Evolutionary conservation across 2,329 filamentous ascomycete species (phyloP), one percentile per base, ranked within the genome.

Genomic region (Xylariaceae sp.): DNA sequence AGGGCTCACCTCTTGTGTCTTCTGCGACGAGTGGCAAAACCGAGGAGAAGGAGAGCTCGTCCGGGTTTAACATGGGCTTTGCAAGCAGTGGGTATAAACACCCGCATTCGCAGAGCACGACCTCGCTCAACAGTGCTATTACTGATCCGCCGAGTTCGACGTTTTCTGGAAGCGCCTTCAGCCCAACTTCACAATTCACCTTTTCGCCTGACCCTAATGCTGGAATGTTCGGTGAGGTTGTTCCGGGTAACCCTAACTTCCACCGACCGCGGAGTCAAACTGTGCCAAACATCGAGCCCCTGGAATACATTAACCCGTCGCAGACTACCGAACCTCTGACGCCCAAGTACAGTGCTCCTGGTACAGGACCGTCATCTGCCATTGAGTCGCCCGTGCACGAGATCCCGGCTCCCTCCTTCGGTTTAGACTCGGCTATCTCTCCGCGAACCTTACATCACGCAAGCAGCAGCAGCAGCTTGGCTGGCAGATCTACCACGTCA

Each of bases 191-290:
- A 1, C 85, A 89, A 0, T 89, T 93, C 68, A 78, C 76, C 49
- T 91, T 94, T 69, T 89, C 88, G 0, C 88, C 91, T 1, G 87
- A 94, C 60, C 81, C 85, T 10, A 85, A 85, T 53, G 79, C 81
- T 3, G 87, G 86, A 47, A 82, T 84, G 1, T 94, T 92, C 67
- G 64, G 72, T 35, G 77, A 80, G 33, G 70, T 72, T 24, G 67
- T 70, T 4, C 66, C 67, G 4, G 74, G 68, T 26, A 67, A 66
- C 51, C 74, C 77, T 47, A 84, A 83, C 64, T 85, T 87, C 60
- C 87, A 88, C 64, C 82, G 91, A 50, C 90, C 89, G n/a, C 82
- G 91, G 66, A 94, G 90, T 70, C 91, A 95, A 71, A 96, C 91
- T 0, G 92, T 96, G 59, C 91, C 92, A 1, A 85, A 87, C 37